These are phyloP conservation scores for Phyllosticta capitalensis DNA, from an alignment of 2,329 filamentous ascomycete species.

Conservation along the genomic window DNA sequence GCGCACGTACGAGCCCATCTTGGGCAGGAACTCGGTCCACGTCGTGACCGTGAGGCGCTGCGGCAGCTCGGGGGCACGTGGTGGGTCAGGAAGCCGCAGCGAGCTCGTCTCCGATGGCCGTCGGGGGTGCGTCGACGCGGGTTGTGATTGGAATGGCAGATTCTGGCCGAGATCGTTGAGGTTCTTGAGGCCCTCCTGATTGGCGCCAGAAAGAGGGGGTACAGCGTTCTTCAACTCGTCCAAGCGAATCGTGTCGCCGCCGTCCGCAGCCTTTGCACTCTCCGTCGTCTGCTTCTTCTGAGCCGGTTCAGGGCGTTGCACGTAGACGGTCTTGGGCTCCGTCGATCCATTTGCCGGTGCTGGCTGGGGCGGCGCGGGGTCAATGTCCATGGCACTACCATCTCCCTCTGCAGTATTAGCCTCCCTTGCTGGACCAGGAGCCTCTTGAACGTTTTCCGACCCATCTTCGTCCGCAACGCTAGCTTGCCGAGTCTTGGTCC, in stretches of 20 bases:
- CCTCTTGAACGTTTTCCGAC: not conserved
- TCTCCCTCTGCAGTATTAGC: not conserved
- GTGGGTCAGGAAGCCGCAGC: slow-evolving; percentile 43
- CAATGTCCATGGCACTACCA: slow-evolving; percentile 41
- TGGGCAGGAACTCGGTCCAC: slow-evolving; percentile 43
- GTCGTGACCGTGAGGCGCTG: slow-evolving; percentile 36
- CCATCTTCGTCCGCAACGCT: slow-evolving; percentile 7
- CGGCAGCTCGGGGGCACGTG: slow-evolving; percentile 38
- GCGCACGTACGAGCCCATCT: slow-evolving; percentile 46
- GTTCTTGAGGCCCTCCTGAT: slow-evolving; percentile 39
- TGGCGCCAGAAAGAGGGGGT: slow-evolving; percentile 42
- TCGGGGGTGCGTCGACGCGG: slow-evolving; percentile 36
- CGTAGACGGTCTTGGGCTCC: slow-evolving; percentile 22
- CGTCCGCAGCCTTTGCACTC: not conserved
- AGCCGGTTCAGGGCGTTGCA: slow-evolving; percentile 18
- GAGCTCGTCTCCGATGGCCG: slow-evolving; percentile 29
- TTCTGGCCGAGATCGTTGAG: slow-evolving; percentile 44
- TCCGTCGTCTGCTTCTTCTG: slow-evolving; percentile 1
- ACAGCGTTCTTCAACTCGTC: slow-evolving; percentile 41
- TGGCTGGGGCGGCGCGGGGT: slow-evolving; percentile 24
- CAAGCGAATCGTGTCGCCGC: slow-evolving; percentile 19
- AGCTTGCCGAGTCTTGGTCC: slow-evolving; percentile 3
- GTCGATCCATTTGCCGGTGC: slow-evolving; percentile 7
- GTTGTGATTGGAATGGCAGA: slow-evolving; percentile 50
- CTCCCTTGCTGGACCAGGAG: not conserved